Percentiles rank a stretch among this genome's conserved stretches.
These are phyloP conservation scores for Fusarium agapanthi DNA, from an alignment of 2,329 filamentous ascomycete species.

Conservation along the genomic window DNA sequence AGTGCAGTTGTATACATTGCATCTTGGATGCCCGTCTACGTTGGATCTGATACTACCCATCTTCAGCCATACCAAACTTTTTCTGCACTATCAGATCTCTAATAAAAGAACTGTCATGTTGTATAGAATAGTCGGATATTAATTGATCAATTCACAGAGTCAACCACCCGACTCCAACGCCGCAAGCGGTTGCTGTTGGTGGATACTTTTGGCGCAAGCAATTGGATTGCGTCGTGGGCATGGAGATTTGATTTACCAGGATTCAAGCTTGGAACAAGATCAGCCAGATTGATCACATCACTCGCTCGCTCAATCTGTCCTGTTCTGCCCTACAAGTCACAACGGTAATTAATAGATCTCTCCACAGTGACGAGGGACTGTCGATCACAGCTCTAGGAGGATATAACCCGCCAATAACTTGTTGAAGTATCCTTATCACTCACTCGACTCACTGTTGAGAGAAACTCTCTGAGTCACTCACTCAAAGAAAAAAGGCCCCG, in stretches of 20 bases:
- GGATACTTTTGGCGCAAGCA: conserved; percentile 11
- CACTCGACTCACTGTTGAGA: background rate
- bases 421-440: background rate
- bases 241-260: conserved; percentile 30
- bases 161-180: background rate
- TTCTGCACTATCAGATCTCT: background rate
- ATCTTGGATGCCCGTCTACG: background rate
- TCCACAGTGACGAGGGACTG: conserved; percentile 29
- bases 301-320: conserved; percentile 13
- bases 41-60: background rate
- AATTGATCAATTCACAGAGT: background rate
- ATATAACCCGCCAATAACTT: background rate
- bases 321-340: conserved; percentile 17
- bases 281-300: conserved; percentile 22
- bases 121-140: background rate
- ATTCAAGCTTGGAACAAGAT: conserved; percentile 31
- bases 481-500: background rate
- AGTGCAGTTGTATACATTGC: conserved; percentile 1
- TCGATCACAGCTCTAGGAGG: conserved; percentile 14
- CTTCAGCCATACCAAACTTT: background rate
- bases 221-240: conserved; percentile 24
- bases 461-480: background rate
- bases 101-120: background rate
- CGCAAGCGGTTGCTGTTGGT: conserved; percentile 15
- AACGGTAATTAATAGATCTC: conserved; percentile 15